Evolutionary conservation across 768 basidiomycete genomes (phyloP), one percentile per base, ranked within the genome.

Genomic region (Antrodiella citrinella): DNA sequence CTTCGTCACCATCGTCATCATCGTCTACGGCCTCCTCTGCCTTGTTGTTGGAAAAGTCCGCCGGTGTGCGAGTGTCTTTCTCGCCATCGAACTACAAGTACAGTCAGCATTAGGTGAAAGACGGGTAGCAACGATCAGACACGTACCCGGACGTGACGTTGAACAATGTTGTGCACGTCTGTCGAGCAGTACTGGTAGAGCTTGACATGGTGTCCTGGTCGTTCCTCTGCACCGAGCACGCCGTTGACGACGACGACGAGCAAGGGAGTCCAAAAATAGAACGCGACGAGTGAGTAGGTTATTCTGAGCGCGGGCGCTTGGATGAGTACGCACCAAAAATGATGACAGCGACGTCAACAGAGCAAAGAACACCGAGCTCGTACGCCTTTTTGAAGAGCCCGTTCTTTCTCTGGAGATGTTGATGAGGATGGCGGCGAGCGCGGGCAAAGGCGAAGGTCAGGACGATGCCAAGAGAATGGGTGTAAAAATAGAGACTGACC

Each of bases 361-460:
- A 88, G 64, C 89, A 91, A 39, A 91, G 78, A 2, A 91, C 88
- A n/a, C 87, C 88, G 54, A 91, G 84, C 68, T 91, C 88, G 62
- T 90, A 90, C 0, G 89, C 88, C 62, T 91, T 91, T 68, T 91
- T 90, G 82, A 91, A 91, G 55, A 91, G 81, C 3, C 88, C 89
- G 52, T 88, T 88, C 73, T 91, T 90, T 59, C 89, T 80, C 89
- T 91, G 69, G 42, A 11, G 53, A 59, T 43, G 48, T 52, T 56
- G 58, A 44, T 47, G n/a, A n/a, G n/a, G n/a, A n/a, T n/a, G n/a
- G 47, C 49, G 49, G 58, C 42, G 46, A 46, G 49, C 49, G 47
- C 47, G 26, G 53, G 47, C 51, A 47, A 46, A 48, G 46, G 54
- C 25, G 42, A 24, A 59, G 67, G 7, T 73, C 79, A 81, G 79